Percentiles rank a stretch among this genome's conserved stretches.
Evolutionary conservation across 345 rosid species (phyloP).

Genomic region (Pistacia integerrima): DNA sequence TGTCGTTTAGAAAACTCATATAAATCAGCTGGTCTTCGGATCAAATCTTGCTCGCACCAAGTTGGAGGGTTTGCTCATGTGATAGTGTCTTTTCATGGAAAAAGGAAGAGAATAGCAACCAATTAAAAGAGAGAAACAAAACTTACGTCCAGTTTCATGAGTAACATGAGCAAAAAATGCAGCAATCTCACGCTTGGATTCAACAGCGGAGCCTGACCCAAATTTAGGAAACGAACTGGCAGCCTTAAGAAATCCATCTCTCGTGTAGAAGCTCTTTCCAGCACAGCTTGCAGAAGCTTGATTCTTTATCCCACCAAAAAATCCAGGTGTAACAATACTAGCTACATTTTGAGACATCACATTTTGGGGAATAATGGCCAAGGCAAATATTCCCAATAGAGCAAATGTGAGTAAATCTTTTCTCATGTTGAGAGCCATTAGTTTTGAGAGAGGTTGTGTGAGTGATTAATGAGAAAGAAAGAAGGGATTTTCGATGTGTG

Average conservation of each 20-base stretch:
- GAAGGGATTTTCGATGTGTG: not conserved
- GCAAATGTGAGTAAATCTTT: not conserved
- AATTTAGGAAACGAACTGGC: conserved; percentile 15
- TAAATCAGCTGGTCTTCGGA: too few relatives aligned
- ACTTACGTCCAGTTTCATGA: conserved; percentile 52
- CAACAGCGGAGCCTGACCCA: conserved; percentile 23
- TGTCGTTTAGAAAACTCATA: too few relatives aligned
- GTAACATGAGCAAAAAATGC: conserved; percentile 58
- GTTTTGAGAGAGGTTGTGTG: not conserved
- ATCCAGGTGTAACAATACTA: conserved; percentile 37
- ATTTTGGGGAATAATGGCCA: not conserved
- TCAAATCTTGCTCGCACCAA: too few relatives aligned
- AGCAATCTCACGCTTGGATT: conserved; percentile 49
- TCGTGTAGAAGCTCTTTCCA: conserved; percentile 12
- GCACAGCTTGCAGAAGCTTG: conserved; percentile 35
- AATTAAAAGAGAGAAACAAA: not conserved
- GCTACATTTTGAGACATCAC: conserved; percentile 45
- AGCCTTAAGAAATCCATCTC: conserved; percentile 14
- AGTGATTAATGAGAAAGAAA: not conserved
- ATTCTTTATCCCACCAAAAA: conserved; percentile 40
- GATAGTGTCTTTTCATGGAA: not conserved
- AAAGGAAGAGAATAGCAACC: not conserved
- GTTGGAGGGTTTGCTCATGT: too few relatives aligned
- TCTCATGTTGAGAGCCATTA: not conserved
- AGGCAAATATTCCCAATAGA: conserved; percentile 8